Base-by-base conservation (phyloP, 495 filamentous ascomycete genomes). In the Annulohypoxylon maeteangense region DNA sequence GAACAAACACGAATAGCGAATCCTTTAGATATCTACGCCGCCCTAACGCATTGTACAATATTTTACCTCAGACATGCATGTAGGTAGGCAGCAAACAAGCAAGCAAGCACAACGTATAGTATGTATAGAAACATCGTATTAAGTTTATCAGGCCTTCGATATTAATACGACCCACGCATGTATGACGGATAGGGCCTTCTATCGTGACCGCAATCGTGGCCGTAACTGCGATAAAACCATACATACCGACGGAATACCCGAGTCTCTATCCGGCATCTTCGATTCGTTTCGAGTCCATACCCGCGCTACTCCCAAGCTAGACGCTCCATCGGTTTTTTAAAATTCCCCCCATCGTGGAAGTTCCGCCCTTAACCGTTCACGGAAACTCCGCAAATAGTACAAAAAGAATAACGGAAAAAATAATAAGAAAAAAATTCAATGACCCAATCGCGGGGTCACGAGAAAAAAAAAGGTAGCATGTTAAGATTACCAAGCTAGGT, bases 151-250 rank as follows among this genome's bases (percentile, higher is more conserved):
- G 10, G 22, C 31, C 11, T 8, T 10, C n/a, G 7, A 36, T 23
- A 51, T 36, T 32, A 29, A 55, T 55, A 55, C 27, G 16, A 55
- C 29, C 31, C 51, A 55, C 16, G 51, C 31, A 55, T n/a, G 51
- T 16, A 22, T 36, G 8, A 55, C 51, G 31, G 29, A 55, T 16
- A 11, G 31, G 31, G 12, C 7, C 12, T n/a, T n/a, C 51, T 31
- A 55, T 23, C 31, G 31, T 36, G 18, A 55, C 29, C 29, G 29
- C 7, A 23, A 55, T 23, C 31, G 31, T 36, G 18, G 36, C 29
- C 29, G 29, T 7, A 23, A 54, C 16, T 27, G 10, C 38, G 7
- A 20, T 20, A 3, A 44, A 14, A 14, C 14, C 11, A 42, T 10
- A n/a, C 31, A 22, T 55, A 55, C 51, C 51, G 23, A 55, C 18